Conservation (phyloP, 2,329 filamentous ascomycete genomes). For the Aureobasidium zeae region DNA sequence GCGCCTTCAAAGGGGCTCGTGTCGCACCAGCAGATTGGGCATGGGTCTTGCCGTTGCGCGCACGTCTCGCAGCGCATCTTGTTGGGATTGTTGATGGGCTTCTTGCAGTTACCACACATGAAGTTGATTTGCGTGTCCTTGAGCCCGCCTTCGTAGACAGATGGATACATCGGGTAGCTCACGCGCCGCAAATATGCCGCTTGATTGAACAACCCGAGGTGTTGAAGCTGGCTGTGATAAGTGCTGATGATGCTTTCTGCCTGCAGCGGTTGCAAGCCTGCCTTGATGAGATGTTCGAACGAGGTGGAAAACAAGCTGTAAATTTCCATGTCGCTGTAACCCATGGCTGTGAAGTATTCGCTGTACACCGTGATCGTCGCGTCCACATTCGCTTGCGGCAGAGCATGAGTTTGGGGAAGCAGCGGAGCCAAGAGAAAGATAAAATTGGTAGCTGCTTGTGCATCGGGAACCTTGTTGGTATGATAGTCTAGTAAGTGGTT, state of each 20-base stretch:
- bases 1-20: slow-evolving; percentile 31
- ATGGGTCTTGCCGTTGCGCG: slow-evolving; percentile 33
- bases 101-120: slow-evolving; percentile 48
- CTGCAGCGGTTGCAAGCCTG: slow-evolving; percentile 42
- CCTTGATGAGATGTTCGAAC: slow-evolving; percentile 32
- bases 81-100: slow-evolving; percentile 45
- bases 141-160: slow-evolving; percentile 48
- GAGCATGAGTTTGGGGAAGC: slow-evolving; percentile 34
- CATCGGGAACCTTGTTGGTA: slow-evolving; percentile 33
- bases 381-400: slow-evolving; percentile 25
- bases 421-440: slow-evolving; percentile 39
- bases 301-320: slow-evolving; percentile 33
- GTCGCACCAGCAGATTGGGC: slow-evolving; percentile 38
- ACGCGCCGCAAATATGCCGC: slow-evolving; percentile 49
- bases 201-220: slow-evolving; percentile 39
- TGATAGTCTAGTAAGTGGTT: slow-evolving; percentile 35
- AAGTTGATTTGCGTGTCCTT: slow-evolving; percentile 47
- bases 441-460: slow-evolving; percentile 40
- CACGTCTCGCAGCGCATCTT: slow-evolving; percentile 46
- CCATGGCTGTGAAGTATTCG: slow-evolving; percentile 32
- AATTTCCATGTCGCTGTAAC: slow-evolving; percentile 32
- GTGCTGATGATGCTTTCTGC: slow-evolving; percentile 46
- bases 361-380: slow-evolving; percentile 31
- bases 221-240: slow-evolving; percentile 48
- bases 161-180: slow-evolving; percentile 46